These are phyloP conservation scores for Paracoccidioides brasiliensis DNA, from an alignment of 2,329 filamentous ascomycete species.

Conservation along the genomic window DNA sequence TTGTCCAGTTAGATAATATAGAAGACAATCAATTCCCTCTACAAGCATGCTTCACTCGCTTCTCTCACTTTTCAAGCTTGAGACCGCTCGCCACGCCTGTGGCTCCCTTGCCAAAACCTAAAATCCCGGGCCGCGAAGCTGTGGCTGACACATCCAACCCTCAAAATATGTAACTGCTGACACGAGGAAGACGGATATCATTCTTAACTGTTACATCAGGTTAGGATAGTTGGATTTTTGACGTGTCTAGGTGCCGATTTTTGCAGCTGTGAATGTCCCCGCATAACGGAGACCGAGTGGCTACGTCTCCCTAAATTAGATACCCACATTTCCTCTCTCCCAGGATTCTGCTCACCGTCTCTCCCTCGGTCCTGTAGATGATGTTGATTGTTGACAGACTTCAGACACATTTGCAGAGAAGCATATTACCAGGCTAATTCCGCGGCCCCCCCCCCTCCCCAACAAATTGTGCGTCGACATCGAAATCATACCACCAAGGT, in stretches of 20 bases:
- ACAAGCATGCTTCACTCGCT: too few species aligned
- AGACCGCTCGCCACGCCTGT: not conserved
- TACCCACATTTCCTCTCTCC: not conserved
- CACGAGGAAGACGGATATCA: too few species aligned
- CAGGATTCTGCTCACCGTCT: not conserved
- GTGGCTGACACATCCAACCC: not conserved
- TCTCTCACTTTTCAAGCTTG: too few species aligned
- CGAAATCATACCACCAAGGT: not conserved
- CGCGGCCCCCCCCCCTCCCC: too few species aligned
- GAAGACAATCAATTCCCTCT: too few species aligned
- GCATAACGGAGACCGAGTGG: not conserved
- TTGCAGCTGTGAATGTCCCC: not conserved
- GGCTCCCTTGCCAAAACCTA: not conserved
- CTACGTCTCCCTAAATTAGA: not conserved
- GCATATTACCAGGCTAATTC: not conserved
- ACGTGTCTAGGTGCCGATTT: not conserved
- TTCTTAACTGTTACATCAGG: too few species aligned
- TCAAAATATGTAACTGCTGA: too few species aligned
- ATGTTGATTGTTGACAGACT: constrained; percentile 1
- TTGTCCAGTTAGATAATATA: too few species aligned
- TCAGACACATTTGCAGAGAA: not conserved
- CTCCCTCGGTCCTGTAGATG: not conserved
- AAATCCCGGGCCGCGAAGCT: not conserved
- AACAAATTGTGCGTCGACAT: not conserved
- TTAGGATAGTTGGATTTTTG: too few species aligned